A percentile compares a stretch with the other conserved stretches of the same genome.
These are phyloP conservation scores for Paracamarosporium sp. DNA, from an alignment of 2,329 filamentous ascomycete species.

Conservation along the genomic window DNA sequence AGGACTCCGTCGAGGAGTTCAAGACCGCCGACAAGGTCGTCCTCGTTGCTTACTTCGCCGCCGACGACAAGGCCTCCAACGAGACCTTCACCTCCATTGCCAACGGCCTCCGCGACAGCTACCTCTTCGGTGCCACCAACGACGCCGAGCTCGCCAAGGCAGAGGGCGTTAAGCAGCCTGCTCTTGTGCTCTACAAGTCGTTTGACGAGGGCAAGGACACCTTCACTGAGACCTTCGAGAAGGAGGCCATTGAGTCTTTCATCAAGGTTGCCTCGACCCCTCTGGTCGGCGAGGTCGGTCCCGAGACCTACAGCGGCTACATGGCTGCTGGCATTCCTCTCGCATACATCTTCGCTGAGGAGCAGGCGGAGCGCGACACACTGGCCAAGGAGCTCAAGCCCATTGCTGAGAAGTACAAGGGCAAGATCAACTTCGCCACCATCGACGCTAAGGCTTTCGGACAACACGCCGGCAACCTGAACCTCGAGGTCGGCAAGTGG, in stretches of 20 bases:
- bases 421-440: constrained; percentile 95
- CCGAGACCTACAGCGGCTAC: constrained; percentile 94
- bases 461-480: constrained; percentile 94
- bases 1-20: constrained; percentile 90
- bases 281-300: constrained; percentile 92
- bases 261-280: constrained; percentile 85
- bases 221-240: constrained; percentile 82
- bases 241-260: constrained; percentile 80
- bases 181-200: constrained; percentile 93
- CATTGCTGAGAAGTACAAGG: constrained; percentile 89
- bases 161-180: constrained; percentile 86
- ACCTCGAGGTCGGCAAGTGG: constrained; percentile 95
- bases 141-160: constrained; percentile 86
- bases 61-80: constrained; percentile 82
- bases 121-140: constrained; percentile 87
- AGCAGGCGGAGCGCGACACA: constrained; percentile 82
- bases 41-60: constrained; percentile 83
- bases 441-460: constrained; percentile 95
- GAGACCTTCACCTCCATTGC: constrained; percentile 82
- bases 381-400: constrained; percentile 81
- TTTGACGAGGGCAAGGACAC: constrained; percentile 96
- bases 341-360: constrained; percentile 97
- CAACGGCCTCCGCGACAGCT: constrained; percentile 81
- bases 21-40: constrained; percentile 98
- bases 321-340: constrained; percentile 92